phyloP scores from a whole-genome alignment of 139 green algal genomes.

The Chlamydomonas sp. region DNA sequence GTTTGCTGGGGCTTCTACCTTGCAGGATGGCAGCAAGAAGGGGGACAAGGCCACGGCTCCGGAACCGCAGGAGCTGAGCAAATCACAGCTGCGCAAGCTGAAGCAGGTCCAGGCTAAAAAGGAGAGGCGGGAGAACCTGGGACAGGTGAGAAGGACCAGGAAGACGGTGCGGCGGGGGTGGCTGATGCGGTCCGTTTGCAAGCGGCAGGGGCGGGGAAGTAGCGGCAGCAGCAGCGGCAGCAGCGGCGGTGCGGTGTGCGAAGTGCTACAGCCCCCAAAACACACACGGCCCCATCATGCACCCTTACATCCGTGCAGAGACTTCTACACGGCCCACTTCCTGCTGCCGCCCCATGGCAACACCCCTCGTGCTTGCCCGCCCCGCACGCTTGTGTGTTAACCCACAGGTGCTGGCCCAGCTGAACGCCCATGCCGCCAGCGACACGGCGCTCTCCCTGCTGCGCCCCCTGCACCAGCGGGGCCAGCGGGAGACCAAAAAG shows the following conservation, averaged over 20 bases:
- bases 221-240: background rate
- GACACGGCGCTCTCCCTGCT: constrained; percentile 56
- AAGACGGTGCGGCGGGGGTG: background rate
- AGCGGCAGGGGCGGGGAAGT: background rate
- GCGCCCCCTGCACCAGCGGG: constrained; percentile 64
- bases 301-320: background rate
- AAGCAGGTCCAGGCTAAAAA: constrained; percentile 78
- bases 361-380: no score
- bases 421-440: constrained; percentile 31
- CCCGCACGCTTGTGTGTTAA: background rate
- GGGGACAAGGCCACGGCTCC: background rate
- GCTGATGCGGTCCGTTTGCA: background rate
- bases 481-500: constrained; percentile 78
- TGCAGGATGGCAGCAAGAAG: background rate
- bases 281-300: background rate
- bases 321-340: background rate
- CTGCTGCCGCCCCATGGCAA: background rate
- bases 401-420: constrained; percentile 38
- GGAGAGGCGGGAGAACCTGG: constrained; percentile 60
- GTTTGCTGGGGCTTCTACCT: background rate
- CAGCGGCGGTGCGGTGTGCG: background rate
- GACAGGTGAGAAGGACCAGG: constrained; percentile 22
- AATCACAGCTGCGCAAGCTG: constrained; percentile 81
- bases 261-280: background rate
- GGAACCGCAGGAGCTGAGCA: constrained; percentile 54